Percentiles rank a stretch among this genome's conserved stretches.
Conservation (phyloP, 805 yeast genomes). For the Candida easanensis region DNA sequence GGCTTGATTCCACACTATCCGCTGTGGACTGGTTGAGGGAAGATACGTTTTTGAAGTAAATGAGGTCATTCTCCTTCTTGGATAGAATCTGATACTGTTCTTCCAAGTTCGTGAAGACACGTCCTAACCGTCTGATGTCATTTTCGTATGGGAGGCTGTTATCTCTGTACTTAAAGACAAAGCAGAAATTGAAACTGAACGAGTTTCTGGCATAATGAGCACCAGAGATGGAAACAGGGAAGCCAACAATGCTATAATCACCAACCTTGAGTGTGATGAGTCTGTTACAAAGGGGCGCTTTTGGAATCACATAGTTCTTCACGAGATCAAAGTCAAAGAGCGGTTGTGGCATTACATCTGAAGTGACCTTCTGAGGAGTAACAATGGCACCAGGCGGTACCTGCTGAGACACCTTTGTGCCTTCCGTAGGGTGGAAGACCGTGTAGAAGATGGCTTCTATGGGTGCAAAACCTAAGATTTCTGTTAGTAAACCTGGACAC, state of each 20-base stretch:
- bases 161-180: constrained; percentile 80
- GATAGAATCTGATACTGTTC: constrained; percentile 83
- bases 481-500: too few species aligned
- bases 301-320: constrained; percentile 90
- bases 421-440: constrained; percentile 93
- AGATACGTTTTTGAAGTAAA: constrained; percentile 27
- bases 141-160: constrained; percentile 86
- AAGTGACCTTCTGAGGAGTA: constrained; percentile 31
- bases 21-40: constrained; percentile 1
- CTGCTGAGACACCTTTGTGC: constrained; percentile 87
- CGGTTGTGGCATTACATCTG: constrained; percentile 33
- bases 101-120: constrained; percentile 85
- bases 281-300: constrained; percentile 84
- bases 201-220: constrained; percentile 83
- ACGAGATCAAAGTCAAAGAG: constrained; percentile 79
- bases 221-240: constrained; percentile 80
- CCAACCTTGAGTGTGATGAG: constrained; percentile 72
- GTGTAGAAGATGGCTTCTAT: constrained; percentile 86
- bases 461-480: constrained; percentile 69
- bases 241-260: constrained; percentile 73
- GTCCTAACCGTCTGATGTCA: constrained; percentile 78
- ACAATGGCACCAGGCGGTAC: constrained; percentile 77
- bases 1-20: constrained; percentile 9
- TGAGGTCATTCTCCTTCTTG: constrained; percentile 42
- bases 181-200: constrained; percentile 89